phyloP scores from a whole-genome alignment of 495 filamentous ascomycete genomes.

The Jackrogersella minutella region DNA sequence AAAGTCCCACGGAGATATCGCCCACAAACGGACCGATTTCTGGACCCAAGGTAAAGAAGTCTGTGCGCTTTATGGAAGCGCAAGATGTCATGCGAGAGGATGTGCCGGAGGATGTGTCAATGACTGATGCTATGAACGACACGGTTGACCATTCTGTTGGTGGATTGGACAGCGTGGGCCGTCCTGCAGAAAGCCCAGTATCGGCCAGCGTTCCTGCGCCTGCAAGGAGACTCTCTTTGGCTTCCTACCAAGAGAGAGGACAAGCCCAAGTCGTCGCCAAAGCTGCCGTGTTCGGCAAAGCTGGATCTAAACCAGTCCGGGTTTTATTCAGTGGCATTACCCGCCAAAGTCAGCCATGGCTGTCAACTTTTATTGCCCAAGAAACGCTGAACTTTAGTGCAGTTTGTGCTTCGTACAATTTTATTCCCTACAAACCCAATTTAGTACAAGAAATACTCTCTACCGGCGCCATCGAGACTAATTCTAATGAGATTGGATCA shows the following conservation, averaged over 20 bases:
- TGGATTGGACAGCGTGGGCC: neutral
- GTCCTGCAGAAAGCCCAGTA: neutral
- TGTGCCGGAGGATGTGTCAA: constrained; percentile 12
- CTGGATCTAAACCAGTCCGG: constrained; percentile 17
- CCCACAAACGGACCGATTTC: neutral
- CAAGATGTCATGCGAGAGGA: constrained; percentile 9
- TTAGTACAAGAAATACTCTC: constrained; percentile 32
- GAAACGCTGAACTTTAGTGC: constrained; percentile 45
- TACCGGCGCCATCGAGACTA: constrained; percentile 26
- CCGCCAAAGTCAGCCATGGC: constrained; percentile 42
- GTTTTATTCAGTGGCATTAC: constrained; percentile 47
- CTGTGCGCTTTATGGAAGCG: constrained; percentile 50
- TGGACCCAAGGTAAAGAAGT: constrained; percentile 44
- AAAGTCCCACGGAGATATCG: constrained; percentile 29
- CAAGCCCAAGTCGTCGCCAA: constrained; percentile 42
- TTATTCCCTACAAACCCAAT: constrained; percentile 13
- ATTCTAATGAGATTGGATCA: constrained; percentile 19
- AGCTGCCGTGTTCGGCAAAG: constrained; percentile 40
- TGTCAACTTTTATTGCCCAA: constrained; percentile 46
- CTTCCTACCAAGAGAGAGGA: constrained; percentile 35
- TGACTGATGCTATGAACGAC: constrained; percentile 1
- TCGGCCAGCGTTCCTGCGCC: neutral
- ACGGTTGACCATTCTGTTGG: neutral
- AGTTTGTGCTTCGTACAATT: constrained; percentile 43
- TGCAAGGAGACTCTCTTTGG: constrained; percentile 26